Evolutionary conservation across 2,329 filamentous ascomycete genomes (phyloP).

Genomic region (Xylariaceae sp.): DNA sequence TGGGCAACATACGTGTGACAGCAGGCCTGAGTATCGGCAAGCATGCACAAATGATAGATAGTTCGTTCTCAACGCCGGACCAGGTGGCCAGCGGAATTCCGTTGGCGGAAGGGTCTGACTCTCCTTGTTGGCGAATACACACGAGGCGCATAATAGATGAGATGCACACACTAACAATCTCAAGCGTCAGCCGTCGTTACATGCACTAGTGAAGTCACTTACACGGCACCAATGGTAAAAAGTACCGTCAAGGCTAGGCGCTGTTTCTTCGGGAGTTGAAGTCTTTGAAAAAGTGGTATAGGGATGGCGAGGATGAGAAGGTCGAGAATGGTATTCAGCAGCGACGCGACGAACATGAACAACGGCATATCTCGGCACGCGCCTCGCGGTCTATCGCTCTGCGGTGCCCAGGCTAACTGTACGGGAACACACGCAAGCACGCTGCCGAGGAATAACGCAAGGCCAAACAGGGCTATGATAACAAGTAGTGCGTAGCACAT

Average conservation of each 20-base stretch:
- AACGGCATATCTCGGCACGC: conserved; percentile 13
- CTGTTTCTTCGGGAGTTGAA: conserved; percentile 16
- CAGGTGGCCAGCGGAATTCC: conserved; percentile 21
- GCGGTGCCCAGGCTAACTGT: conserved; percentile 11
- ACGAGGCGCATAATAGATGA: conserved; percentile 24
- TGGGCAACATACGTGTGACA: conserved; percentile 17
- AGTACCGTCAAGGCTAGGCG: conserved; percentile 11
- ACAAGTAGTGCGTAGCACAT: conserved; percentile 8
- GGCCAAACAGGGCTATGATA: conserved; percentile 15
- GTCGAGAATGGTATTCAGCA: conserved; percentile 16
- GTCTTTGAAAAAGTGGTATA: conserved; percentile 8
- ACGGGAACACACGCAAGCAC: conserved; percentile 24
- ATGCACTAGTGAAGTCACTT: background rate
- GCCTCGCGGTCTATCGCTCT: background rate
- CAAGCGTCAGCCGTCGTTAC: background rate
- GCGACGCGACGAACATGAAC: conserved; percentile 25
- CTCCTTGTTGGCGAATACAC: conserved; percentile 6
- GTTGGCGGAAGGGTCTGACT: conserved; percentile 15
- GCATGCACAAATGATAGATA: conserved; percentile 24
- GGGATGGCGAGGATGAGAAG: conserved; percentile 20
- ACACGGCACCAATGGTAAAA: conserved; percentile 19
- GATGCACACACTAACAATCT: conserved; percentile 11
- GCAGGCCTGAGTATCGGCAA: conserved; percentile 20
- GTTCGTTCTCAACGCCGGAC: conserved; percentile 25
- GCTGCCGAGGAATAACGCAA: conserved; percentile 22